phyloP scores from a whole-genome alignment of 108 stramenopile species.

The Nitzschia sp. region DNA sequence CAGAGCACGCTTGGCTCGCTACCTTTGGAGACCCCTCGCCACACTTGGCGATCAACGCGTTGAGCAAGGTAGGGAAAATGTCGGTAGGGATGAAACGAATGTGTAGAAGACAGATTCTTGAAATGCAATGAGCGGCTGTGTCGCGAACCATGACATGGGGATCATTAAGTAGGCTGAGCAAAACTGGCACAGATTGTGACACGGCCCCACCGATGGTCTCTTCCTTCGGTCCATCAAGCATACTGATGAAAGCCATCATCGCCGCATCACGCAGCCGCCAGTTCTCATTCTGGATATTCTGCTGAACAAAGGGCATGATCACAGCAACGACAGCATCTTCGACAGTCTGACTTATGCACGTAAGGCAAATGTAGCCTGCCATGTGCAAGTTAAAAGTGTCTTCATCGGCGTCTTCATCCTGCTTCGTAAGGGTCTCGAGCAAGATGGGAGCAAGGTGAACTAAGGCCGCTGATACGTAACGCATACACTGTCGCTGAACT shows the following conservation, averaged over 20 bases:
- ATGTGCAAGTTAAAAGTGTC: conserved; percentile 86
- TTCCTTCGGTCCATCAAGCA: conserved; percentile 85
- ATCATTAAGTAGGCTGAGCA: conserved; percentile 79
- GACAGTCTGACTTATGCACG: conserved; percentile 76
- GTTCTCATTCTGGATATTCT: conserved; percentile 83
- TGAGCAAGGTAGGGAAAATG: conserved; percentile 77
- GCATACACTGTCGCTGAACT: conserved; percentile 55
- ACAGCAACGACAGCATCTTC: conserved; percentile 80
- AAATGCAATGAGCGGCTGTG: conserved; percentile 91
- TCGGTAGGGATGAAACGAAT: conserved; percentile 75
- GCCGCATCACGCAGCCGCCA: conserved; percentile 94
- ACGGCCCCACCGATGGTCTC: conserved; percentile 81
- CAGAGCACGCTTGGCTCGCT: conserved; percentile 87
- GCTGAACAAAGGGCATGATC: conserved; percentile 89
- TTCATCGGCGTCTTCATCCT: conserved; percentile 89
- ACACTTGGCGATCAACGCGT: conserved; percentile 65
- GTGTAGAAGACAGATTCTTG: conserved; percentile 90
- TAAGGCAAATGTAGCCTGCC: conserved; percentile 88
- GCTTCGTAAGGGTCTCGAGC: conserved; percentile 85
- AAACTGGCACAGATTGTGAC: conserved; percentile 81
- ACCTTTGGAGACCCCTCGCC: conserved; percentile 79
- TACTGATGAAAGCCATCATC: conserved; percentile 91
- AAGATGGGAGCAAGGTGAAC: conserved; percentile 82
- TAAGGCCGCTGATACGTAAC: conserved; percentile 81
- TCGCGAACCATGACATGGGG: conserved; percentile 85